phyloP scores from a whole-genome alignment of 83 land plant species.

The Picea abies region DNA sequence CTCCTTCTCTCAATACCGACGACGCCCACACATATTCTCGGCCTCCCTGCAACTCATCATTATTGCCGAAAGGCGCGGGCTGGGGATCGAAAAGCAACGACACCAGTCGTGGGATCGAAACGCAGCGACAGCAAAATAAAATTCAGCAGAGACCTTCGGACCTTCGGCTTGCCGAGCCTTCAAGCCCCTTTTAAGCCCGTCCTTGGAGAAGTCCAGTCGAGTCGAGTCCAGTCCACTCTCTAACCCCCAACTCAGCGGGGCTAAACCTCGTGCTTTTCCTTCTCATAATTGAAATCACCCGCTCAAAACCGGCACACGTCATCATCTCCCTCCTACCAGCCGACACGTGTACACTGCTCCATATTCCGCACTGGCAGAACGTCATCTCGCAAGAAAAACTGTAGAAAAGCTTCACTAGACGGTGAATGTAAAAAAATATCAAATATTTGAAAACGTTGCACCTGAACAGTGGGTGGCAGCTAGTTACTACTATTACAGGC shows the following conservation, averaged over 20 bases:
- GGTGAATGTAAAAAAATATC: too few species aligned
- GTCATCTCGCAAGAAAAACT: too few species aligned
- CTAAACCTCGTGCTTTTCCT: not conserved
- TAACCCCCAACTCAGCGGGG: too few species aligned
- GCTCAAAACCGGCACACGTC: not conserved
- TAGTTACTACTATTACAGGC: not conserved
- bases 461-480: too few species aligned
- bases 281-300: not conserved
- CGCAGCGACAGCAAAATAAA: not conserved
- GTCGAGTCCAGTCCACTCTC: too few species aligned
- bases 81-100: too few species aligned
- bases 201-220: not conserved
- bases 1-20: too few species aligned
- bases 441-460: too few species aligned
- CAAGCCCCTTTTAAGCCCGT: conserved; percentile 1
- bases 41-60: too few species aligned
- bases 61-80: too few species aligned
- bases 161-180: not conserved
- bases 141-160: not conserved
- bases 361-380: not conserved
- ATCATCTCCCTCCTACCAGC: not conserved
- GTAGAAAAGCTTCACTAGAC: too few species aligned
- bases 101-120: not conserved
- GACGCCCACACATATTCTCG: too few species aligned
- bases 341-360: conserved; percentile 7